These are phyloP conservation scores for Prinsepia uniflora DNA, from an alignment of 306 rosid species.

Conservation along the genomic window DNA sequence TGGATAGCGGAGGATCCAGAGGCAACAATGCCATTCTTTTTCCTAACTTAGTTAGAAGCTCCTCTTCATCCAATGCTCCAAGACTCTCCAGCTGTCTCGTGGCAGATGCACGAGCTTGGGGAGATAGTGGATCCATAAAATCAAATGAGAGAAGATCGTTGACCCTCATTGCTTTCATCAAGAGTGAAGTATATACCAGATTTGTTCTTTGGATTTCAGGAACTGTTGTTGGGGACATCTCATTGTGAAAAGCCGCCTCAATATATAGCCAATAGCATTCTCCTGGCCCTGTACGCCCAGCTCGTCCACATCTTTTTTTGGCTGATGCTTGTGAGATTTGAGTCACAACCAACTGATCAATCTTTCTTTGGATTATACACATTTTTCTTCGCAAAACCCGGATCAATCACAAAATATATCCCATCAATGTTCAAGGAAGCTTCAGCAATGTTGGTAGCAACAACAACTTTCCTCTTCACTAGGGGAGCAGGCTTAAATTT, in stretches of 20 bases:
- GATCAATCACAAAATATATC: conserved; percentile 76
- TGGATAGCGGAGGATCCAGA: conserved; percentile 79
- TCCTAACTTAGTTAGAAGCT: conserved; percentile 75
- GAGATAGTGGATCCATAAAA: conserved; percentile 90
- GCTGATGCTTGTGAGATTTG: conserved; percentile 94
- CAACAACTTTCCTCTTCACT: conserved; percentile 84
- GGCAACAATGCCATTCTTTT: conserved; percentile 92
- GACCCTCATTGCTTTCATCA: conserved; percentile 84
- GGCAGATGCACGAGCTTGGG: conserved; percentile 78
- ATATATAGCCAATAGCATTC: conserved; percentile 83
- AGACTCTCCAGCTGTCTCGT: conserved; percentile 74
- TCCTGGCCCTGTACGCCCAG: conserved; percentile 89
- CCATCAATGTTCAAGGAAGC: conserved; percentile 90
- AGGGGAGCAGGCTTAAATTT: conserved; percentile 88
- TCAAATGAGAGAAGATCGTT: conserved; percentile 70
- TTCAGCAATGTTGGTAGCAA: conserved; percentile 92
- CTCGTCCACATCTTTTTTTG: conserved; percentile 81
- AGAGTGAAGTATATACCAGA: conserved; percentile 63
- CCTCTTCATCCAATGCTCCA: conserved; percentile 92
- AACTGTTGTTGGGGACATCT: conserved; percentile 70
- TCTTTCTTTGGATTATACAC: conserved; percentile 73
- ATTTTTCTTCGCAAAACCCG: conserved; percentile 88
- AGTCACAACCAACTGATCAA: conserved; percentile 72
- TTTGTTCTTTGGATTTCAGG: conserved; percentile 86
- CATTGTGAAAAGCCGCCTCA: conserved; percentile 75